These are phyloP conservation scores for Colletotrichum paranaense DNA, from an alignment of 2,329 filamentous ascomycete genomes.

Conservation along the genomic window DNA sequence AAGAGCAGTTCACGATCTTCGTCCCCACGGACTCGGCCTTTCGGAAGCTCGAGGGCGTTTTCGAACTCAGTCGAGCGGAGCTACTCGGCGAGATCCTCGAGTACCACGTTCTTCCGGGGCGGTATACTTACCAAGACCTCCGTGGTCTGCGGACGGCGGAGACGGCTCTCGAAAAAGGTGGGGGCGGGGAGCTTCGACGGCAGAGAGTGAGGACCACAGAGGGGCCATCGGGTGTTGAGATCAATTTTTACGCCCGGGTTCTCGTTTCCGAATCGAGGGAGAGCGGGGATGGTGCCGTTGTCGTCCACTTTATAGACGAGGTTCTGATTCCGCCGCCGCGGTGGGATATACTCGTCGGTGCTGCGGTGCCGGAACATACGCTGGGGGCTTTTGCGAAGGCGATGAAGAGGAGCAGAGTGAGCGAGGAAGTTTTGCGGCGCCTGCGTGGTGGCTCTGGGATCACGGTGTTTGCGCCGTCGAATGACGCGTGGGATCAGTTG, in stretches of 20 bases:
- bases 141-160: not conserved
- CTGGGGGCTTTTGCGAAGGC: constrained; percentile 12
- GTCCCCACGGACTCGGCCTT: constrained; percentile 22
- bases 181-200: not conserved
- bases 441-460: not conserved
- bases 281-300: not conserved
- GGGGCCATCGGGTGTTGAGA: not conserved
- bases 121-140: not conserved
- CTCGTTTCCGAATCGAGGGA: not conserved
- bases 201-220: not conserved
- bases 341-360: constrained; percentile 7
- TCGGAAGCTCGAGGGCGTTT: not conserved
- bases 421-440: not conserved
- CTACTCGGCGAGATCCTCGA: constrained; percentile 55
- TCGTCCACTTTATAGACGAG: constrained; percentile 21
- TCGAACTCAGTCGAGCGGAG: not conserved
- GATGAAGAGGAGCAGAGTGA: not conserved
- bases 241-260: constrained; percentile 20
- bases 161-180: not conserved
- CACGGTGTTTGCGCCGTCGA: constrained; percentile 22
- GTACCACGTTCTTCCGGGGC: constrained; percentile 18
- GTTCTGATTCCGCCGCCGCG: constrained; percentile 31
- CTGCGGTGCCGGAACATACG: not conserved
- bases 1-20: not conserved
- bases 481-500: constrained; percentile 11